phyloP scores from a whole-genome alignment of 2,329 filamentous ascomycete genomes.

The Ceratocystiopsis brevicomis region DNA sequence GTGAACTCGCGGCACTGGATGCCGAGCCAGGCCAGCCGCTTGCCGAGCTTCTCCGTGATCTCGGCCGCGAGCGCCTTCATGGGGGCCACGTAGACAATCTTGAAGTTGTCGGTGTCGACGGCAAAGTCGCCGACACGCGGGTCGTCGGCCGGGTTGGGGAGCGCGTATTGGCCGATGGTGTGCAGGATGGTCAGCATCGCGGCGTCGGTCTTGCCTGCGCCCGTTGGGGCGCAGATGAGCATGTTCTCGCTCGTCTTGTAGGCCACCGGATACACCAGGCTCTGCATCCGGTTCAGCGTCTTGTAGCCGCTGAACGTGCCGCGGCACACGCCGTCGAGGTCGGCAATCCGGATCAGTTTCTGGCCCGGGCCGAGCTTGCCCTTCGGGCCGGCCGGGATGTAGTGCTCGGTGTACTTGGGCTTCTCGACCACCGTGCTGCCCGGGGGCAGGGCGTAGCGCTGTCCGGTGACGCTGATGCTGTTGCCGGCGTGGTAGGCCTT shows the following conservation, averaged over 20 bases:
- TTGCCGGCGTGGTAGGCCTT: constrained; percentile 70
- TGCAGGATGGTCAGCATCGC: constrained; percentile 94
- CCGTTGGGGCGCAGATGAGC: constrained; percentile 93
- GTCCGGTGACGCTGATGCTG: constrained; percentile 58
- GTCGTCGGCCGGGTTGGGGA: constrained; percentile 61
- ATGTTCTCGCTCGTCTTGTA: constrained; percentile 96
- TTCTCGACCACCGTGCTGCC: constrained; percentile 53
- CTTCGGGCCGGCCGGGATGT: constrained; percentile 64
- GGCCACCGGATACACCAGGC: constrained; percentile 81
- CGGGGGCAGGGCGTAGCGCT: constrained; percentile 62
- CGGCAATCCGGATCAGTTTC: constrained; percentile 57
- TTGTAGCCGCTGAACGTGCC: constrained; percentile 93
- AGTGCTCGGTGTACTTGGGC: constrained; percentile 75
- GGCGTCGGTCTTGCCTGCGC: constrained; percentile 96
- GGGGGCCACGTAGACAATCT: constrained; percentile 94
- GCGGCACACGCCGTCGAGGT: constrained; percentile 74
- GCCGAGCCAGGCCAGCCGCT: constrained; percentile 81
- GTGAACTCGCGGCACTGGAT: constrained; percentile 86
- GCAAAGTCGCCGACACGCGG: constrained; percentile 57
- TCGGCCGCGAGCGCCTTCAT: constrained; percentile 98
- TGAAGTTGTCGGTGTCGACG: constrained; percentile 77
- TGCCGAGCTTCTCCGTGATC: constrained; percentile 84
- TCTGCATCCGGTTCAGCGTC: constrained; percentile 92
- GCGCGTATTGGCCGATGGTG: constrained; percentile 67
- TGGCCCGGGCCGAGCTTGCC: constrained; percentile 55